Evolutionary conservation across 1,139 yeast genomes (phyloP).

Genomic region (Dujonia santamariae): DNA sequence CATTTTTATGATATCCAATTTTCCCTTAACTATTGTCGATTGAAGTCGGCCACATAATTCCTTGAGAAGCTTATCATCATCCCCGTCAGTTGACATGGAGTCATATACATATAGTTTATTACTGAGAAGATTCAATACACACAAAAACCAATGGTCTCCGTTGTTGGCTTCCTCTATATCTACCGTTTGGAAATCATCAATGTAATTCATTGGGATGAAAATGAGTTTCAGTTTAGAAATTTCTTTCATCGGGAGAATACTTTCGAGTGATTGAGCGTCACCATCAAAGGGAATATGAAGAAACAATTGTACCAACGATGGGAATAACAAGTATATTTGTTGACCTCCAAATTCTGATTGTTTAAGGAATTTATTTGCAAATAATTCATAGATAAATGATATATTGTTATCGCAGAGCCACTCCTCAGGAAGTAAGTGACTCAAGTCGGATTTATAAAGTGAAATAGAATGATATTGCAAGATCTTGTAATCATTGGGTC

Average conservation of each 20-base stretch:
- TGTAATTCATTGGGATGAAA: slow-evolving; percentile 39
- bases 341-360: slow-evolving; percentile 3
- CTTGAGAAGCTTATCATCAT: slow-evolving; percentile 18
- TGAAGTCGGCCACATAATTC: slow-evolving; percentile 24
- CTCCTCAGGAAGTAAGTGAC: slow-evolving; percentile 47
- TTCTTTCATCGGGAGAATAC: slow-evolving; percentile 30
- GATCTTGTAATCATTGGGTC: slow-evolving; percentile 23
- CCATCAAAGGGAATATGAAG: slow-evolving; percentile 29
- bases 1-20: slow-evolving; percentile 23
- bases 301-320: slow-evolving; percentile 39
- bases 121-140: slow-evolving; percentile 30
- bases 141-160: slow-evolving; percentile 48
- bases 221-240: slow-evolving; percentile 31
- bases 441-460: slow-evolving; percentile 35
- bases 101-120: slow-evolving; percentile 35
- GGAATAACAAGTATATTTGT: slow-evolving; percentile 33
- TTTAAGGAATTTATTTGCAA: slow-evolving; percentile 16
- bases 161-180: slow-evolving; percentile 30
- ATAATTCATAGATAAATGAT: slow-evolving; percentile 57
- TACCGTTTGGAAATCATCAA: slow-evolving; percentile 27
- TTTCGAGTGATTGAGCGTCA: slow-evolving; percentile 18
- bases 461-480: slow-evolving; percentile 41
- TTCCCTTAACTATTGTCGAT: slow-evolving; percentile 15
- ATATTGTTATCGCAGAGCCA: slow-evolving; percentile 77
- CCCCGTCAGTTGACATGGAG: slow-evolving; percentile 26